A percentile compares a stretch with the other conserved stretches of the same genome.
Conservation (phyloP, 2,329 filamentous ascomycete species). For the Curvularia eragrostidis region DNA sequence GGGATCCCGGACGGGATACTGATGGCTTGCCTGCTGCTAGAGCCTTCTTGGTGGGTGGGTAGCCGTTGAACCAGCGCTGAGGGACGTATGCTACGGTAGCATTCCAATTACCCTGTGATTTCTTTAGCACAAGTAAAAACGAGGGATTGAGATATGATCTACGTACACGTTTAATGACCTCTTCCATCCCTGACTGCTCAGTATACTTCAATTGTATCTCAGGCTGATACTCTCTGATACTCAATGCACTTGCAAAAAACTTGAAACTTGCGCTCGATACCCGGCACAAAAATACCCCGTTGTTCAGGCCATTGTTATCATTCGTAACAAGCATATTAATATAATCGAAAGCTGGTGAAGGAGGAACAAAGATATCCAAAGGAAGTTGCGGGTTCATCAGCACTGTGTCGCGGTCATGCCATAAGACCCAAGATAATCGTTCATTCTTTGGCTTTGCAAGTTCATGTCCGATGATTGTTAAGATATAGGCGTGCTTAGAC, state of each 20-base stretch:
- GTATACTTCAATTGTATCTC: slow-evolving; percentile 12
- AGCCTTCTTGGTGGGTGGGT: neutral
- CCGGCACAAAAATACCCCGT: slow-evolving; percentile 48
- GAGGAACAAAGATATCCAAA: slow-evolving; percentile 8
- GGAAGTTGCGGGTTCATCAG: slow-evolving; percentile 12
- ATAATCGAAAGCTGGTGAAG: neutral
- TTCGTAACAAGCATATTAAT: slow-evolving; percentile 46
- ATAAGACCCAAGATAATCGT: slow-evolving; percentile 9
- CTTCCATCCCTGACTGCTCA: slow-evolving; percentile 12
- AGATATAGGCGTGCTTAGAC: slow-evolving; percentile 13
- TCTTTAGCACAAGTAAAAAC: neutral
- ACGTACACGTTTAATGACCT: neutral
- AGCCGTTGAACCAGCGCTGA: slow-evolving; percentile 14
- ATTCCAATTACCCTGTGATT: neutral
- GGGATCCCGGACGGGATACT: slow-evolving; percentile 1
- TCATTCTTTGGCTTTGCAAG: slow-evolving; percentile 5
- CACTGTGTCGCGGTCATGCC: slow-evolving; percentile 13
- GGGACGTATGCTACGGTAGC: slow-evolving; percentile 2
- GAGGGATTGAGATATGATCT: neutral
- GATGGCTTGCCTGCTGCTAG: neutral
- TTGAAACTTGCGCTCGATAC: slow-evolving; percentile 49
- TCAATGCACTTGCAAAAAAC: slow-evolving; percentile 45
- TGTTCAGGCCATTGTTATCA: slow-evolving; percentile 53
- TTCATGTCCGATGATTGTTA: slow-evolving; percentile 10
- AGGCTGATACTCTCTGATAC: slow-evolving; percentile 5